Percentiles rank a stretch among this genome's conserved stretches.
Conservation (phyloP, 164 flowering plant genomes). For the Macadamia tetraphylla region DNA sequence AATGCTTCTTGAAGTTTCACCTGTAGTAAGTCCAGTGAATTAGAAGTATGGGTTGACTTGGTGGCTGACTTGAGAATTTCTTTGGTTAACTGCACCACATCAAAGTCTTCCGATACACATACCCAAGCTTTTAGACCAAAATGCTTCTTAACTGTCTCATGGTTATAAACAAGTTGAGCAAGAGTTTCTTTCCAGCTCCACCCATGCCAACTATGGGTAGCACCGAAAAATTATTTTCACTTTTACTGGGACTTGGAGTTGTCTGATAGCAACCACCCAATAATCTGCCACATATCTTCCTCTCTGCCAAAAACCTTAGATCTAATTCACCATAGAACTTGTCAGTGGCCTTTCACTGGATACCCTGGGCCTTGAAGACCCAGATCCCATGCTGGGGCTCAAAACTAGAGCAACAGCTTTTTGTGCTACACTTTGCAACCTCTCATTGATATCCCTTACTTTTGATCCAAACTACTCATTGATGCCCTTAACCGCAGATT, state of each 20-base stretch:
- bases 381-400: no score
- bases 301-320: conserved; percentile 1
- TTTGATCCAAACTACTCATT: no score
- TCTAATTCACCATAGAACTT: neutral
- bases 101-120: conserved; percentile 6
- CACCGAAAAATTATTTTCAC: neutral
- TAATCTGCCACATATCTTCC: neutral
- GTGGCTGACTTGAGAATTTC: conserved; percentile 5
- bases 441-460: no score
- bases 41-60: neutral
- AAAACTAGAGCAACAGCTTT: no score
- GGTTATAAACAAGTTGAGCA: conserved; percentile 3
- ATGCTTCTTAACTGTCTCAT: neutral
- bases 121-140: conserved; percentile 5
- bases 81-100: neutral
- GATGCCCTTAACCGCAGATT: no score
- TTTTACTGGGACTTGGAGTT: no score
- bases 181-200: conserved; percentile 13
- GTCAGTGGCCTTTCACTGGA: conserved; percentile 1
- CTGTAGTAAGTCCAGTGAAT: neutral
- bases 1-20: neutral
- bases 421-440: no score
- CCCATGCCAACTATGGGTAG: no score
- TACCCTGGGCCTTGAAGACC: no score
- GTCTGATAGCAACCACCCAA: neutral